These are phyloP conservation scores for Cornus controversa DNA, from an alignment of 148 eudicot genomes.

Conservation along the genomic window DNA sequence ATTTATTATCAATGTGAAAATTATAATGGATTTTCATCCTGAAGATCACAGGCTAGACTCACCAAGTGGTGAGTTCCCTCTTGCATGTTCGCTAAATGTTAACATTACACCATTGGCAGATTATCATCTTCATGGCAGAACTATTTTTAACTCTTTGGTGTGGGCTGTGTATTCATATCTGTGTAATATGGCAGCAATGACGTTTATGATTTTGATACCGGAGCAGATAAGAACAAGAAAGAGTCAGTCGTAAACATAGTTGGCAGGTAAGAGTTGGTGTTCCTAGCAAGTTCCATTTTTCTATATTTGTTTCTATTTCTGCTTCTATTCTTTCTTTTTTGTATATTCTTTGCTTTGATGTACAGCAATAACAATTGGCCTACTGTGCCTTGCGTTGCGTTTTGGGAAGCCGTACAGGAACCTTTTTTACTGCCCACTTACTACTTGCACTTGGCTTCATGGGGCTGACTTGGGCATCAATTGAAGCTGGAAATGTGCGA, in stretches of 20 bases:
- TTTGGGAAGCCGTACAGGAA: conserved; percentile 71
- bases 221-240: conserved; percentile 91
- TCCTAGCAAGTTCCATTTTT: conserved; percentile 1
- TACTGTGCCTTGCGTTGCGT: conserved; percentile 20
- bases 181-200: conserved; percentile 78
- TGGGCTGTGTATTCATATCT: conserved; percentile 14
- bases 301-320: neutral
- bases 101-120: neutral
- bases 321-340: neutral
- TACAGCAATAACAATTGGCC: conserved; percentile 11
- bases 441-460: conserved; percentile 64
- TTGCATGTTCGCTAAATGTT: neutral
- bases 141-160: conserved; percentile 2
- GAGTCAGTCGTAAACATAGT: conserved; percentile 93
- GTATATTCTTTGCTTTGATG: neutral
- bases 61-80: neutral
- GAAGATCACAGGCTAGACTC: neutral
- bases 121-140: conserved; percentile 6
- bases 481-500: conserved; percentile 57
- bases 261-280: conserved; percentile 57
- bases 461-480: conserved; percentile 65
- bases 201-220: conserved; percentile 98
- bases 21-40: neutral
- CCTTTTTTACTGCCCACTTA: conserved; percentile 62
- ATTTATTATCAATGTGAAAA: neutral